A percentile compares a stretch with the other conserved stretches of the same genome.
Conservation (phyloP, 352 stramenopile genomes). For the Pythium coloratum region DNA sequence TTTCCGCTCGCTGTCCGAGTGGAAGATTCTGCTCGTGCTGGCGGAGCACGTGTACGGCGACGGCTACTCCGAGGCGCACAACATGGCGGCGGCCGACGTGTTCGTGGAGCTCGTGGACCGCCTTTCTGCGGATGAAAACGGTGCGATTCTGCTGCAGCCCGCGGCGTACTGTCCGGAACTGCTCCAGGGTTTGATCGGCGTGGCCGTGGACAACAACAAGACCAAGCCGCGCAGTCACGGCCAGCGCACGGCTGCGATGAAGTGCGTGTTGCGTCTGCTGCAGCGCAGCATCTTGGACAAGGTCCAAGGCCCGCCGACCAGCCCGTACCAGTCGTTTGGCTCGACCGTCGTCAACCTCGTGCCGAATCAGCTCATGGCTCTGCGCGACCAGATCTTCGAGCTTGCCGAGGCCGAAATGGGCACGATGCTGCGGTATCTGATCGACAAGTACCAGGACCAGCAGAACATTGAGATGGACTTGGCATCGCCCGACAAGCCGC, state of each 20-base stretch:
- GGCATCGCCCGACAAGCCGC: slow-evolving; percentile 47
- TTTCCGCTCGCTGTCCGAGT: slow-evolving; percentile 83
- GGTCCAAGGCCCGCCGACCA: slow-evolving; percentile 74
- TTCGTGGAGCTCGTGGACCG: slow-evolving; percentile 88
- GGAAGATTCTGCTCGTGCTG: slow-evolving; percentile 87
- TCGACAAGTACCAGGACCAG: slow-evolving; percentile 77
- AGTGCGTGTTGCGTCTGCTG: slow-evolving; percentile 73
- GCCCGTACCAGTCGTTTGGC: slow-evolving; percentile 84
- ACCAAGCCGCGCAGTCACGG: slow-evolving; percentile 35
- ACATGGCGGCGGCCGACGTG: slow-evolving; percentile 81
- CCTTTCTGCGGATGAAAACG: slow-evolving; percentile 87
- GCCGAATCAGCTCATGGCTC: slow-evolving; percentile 70
- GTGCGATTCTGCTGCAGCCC: slow-evolving; percentile 85
- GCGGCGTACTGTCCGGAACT: slow-evolving; percentile 82
- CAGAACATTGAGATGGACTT: slow-evolving; percentile 79
- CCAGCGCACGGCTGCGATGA: slow-evolving; percentile 83
- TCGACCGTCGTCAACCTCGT: slow-evolving; percentile 85
- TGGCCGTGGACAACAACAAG: slow-evolving; percentile 41
- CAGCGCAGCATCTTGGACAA: slow-evolving; percentile 78
- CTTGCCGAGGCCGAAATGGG: slow-evolving; percentile 64
- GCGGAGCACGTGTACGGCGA: slow-evolving; percentile 74
- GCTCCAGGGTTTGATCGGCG: slow-evolving; percentile 75
- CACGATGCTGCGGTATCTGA: slow-evolving; percentile 69
- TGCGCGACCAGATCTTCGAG: slow-evolving; percentile 73
- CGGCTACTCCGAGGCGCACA: slow-evolving; percentile 65